Percentiles rank a stretch among this genome's conserved stretches.
Evolutionary conservation across 2,329 filamentous ascomycete genomes (phyloP).

Genomic region (Colletotrichum navitas): DNA sequence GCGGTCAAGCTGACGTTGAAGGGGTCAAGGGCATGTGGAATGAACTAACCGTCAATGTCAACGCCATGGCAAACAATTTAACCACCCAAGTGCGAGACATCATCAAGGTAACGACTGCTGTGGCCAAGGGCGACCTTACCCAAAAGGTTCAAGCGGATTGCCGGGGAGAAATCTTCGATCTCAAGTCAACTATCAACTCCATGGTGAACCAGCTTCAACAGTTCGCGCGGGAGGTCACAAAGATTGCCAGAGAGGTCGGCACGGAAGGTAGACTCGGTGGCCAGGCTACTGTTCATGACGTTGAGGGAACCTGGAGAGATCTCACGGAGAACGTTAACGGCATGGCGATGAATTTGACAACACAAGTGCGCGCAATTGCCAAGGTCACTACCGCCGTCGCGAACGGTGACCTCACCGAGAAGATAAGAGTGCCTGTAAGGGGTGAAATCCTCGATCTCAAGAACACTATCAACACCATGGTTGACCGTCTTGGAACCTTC

Average conservation of each 20-base stretch:
- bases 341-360: constrained; percentile 98
- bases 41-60: constrained; percentile 86
- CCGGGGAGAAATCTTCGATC: constrained; percentile 90
- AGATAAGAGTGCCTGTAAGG: constrained; percentile 93
- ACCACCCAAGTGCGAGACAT: constrained; percentile 95
- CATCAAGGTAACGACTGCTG: constrained; percentile 81
- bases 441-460: constrained; percentile 97
- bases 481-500: constrained; percentile 95
- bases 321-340: constrained; percentile 96
- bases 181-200: constrained; percentile 98
- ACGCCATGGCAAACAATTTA: constrained; percentile 89
- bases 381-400: constrained; percentile 97
- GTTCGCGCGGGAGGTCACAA: constrained; percentile 96
- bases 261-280: constrained; percentile 95
- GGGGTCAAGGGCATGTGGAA: constrained; percentile 92
- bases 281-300: constrained; percentile 95
- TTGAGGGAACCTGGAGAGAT: constrained; percentile 97
- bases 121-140: constrained; percentile 88
- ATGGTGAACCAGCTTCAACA: constrained; percentile 99
- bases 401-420: constrained; percentile 92
- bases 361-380: constrained; percentile 97
- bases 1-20: constrained; percentile 85
- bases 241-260: constrained; percentile 94
- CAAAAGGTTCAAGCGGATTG: constrained; percentile 96
- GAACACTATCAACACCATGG: constrained; percentile 99